Evolutionary conservation across 345 rosid species (phyloP).

Genomic region (Populus nigra): DNA sequence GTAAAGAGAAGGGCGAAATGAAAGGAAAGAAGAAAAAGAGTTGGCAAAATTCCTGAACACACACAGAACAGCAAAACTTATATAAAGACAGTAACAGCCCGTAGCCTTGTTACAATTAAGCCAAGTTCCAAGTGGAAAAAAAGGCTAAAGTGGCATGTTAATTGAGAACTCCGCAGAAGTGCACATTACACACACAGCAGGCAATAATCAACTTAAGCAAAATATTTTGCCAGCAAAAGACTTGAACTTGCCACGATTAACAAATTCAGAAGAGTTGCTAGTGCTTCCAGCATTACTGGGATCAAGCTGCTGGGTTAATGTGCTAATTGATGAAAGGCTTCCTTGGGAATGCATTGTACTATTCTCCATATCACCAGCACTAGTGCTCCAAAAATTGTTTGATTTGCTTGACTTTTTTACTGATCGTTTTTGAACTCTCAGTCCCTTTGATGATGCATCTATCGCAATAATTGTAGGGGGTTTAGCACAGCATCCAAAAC

Average conservation of each 20-base stretch:
- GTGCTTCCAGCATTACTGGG: constrained; percentile 39
- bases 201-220: constrained; percentile 1
- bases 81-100: neutral
- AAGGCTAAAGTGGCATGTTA: neutral
- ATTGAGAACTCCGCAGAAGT: neutral
- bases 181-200: neutral
- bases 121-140: neutral
- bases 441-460: constrained; percentile 54
- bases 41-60: neutral
- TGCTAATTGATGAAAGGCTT: constrained; percentile 58
- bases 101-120: neutral
- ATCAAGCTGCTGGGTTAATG: constrained; percentile 49
- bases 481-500: constrained; percentile 72
- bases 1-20: neutral
- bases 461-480: constrained; percentile 40
- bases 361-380: constrained; percentile 60
- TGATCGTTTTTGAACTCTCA: constrained; percentile 44
- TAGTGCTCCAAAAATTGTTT: constrained; percentile 64
- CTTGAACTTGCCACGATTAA: constrained; percentile 60
- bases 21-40: neutral
- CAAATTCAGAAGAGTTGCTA: constrained; percentile 61
- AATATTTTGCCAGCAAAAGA: neutral
- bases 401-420: constrained; percentile 42
- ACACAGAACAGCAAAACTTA: neutral
- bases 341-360: constrained; percentile 51